Evolutionary conservation across 164 flowering plant genomes (phyloP), one percentile per base, ranked within the genome.

Genomic region (Echeveria elegans): DNA sequence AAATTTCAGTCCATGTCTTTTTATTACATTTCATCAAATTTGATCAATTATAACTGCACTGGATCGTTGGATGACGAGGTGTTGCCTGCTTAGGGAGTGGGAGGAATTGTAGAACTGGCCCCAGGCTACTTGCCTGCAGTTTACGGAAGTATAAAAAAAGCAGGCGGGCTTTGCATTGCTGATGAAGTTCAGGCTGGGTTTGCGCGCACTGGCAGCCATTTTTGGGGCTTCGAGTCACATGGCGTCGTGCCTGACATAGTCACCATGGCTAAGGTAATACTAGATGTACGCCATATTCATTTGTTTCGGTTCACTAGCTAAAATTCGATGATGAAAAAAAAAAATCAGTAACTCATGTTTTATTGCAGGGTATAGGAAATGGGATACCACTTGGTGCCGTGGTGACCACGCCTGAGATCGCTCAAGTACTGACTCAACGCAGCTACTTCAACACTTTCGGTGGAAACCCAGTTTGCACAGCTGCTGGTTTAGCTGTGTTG

Each of bases 61-160:
- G n/a, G n/a, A n/a, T n/a, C n/a, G n/a, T n/a, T n/a, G n/a, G n/a
- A n/a, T n/a, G n/a, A n/a, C n/a, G n/a, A n/a, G n/a, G n/a, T n/a
- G n/a, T n/a, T n/a, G n/a, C n/a, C n/a, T 36, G 6, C 9, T 36
- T 36, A 94, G 98, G 97, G 98, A 61, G 98, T 94, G 0, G 97
- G 98, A 45, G 97, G 96, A 34, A 83, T 88, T 15, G 26, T 84
- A 32, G 97, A 94, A 68, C 75, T 86, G 72, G 96, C 97, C 34
- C 93, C 95, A 4, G 95, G 96, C 41, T 94, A 89, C 76, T 75
- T 94, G 80, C 83, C 95, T 66, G 85, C 88, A 59, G 98, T 72
- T 6, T 85, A 89, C 69, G 70, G 63, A 52, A 82, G 47, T 45
- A 69, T 94, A 30, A 84, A 64, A 77, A 86, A 90, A 68, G 97